A percentile compares a stretch with the other conserved stretches of the same genome.
Conservation (phyloP, 1,284 basidiomycete genomes). For the Cystobasidium pallidum region DNA sequence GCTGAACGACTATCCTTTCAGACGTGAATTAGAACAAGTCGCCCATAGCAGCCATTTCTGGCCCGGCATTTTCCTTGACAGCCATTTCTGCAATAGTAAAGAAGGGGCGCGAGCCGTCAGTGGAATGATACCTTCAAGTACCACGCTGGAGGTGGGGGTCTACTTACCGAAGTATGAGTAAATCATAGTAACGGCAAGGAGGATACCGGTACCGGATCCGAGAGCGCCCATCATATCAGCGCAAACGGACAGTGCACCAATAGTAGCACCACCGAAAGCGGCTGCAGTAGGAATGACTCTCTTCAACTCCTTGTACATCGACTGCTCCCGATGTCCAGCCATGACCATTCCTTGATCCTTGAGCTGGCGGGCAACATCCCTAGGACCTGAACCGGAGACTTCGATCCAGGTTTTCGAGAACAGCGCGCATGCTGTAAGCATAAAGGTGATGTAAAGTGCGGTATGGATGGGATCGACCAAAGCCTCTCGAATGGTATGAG, state of each 20-base stretch:
- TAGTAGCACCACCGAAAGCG: slow-evolving; percentile 92
- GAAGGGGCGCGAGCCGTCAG: not conserved
- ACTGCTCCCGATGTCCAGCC: slow-evolving; percentile 94
- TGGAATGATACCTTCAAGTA: not conserved
- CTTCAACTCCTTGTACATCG: slow-evolving; percentile 99
- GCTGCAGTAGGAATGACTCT: slow-evolving; percentile 96
- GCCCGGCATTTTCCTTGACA: slow-evolving; percentile 40
- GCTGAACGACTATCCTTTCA: not conserved
- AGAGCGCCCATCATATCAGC: slow-evolving; percentile 97
- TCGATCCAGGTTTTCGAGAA: slow-evolving; percentile 99
- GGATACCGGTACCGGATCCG: slow-evolving; percentile 90
- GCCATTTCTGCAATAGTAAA: slow-evolving; percentile 31
- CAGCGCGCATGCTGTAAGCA: slow-evolving; percentile 89
- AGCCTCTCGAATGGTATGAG: slow-evolving; percentile 83
- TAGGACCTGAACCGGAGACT: slow-evolving; percentile 90
- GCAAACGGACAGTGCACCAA: slow-evolving; percentile 87
- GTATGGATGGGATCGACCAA: slow-evolving; percentile 93
- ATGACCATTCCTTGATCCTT: slow-evolving; percentile 99
- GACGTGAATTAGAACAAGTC: slow-evolving; percentile 31
- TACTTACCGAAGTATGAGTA: slow-evolving; percentile 64
- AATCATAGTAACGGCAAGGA: slow-evolving; percentile 97
- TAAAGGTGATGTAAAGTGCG: slow-evolving; percentile 86
- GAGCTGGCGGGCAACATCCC: slow-evolving; percentile 96
- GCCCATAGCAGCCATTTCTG: slow-evolving; percentile 42
- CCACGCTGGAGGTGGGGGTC: no score